Base-by-base conservation (phyloP, 148 eudicot genomes). In the Rhododendron kiyosumense region DNA sequence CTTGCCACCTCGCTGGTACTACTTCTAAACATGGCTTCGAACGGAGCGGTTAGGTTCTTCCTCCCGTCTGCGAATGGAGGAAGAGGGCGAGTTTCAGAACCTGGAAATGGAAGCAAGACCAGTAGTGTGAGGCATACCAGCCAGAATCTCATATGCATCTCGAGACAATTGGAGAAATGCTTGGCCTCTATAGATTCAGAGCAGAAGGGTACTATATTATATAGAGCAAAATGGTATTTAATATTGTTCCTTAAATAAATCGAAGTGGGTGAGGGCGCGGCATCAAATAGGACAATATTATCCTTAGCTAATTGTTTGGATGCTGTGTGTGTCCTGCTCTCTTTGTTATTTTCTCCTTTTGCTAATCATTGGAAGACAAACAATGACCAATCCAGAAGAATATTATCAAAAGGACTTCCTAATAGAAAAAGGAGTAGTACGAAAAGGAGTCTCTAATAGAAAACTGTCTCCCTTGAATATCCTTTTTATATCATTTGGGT, bases 11-110 rank as follows among this genome's bases (percentile, higher is more conserved):
- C 13, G 59, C 11, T 75, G 1, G 36, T 34, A 69, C 51, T 41
- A 41, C 45, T 34, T 82, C 73, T 45, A 76, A 86, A 82, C 81
- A 86, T 86, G 79, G 85, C 76, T 74, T 54, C 59, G 45, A 86
- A 86, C n/a, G 81, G 32, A 74, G 54, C 61, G 13, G 86, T 57
- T 20, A 86, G 22, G 77, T 76, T 76, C 43, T 34, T 86, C 73
- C 49, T 86, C 45, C 48, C 30, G 22, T 77, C 30, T 1, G 26
- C 1, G 52, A 20, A 34, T 17, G 88, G 80, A 36, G 13, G n/a
- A 49, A 83, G 86, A 67, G 69, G 79, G 67, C 86, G 83, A 26
- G 86, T 67, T 87, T 87, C 79, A 15, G 69, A 67, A 7, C 48
- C 52, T 14, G 86, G 52, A 78, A 77, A 63, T 67, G 83, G 7